Base-by-base conservation (phyloP, 2,329 filamentous ascomycete species). In the Rutstroemia sydowiana region DNA sequence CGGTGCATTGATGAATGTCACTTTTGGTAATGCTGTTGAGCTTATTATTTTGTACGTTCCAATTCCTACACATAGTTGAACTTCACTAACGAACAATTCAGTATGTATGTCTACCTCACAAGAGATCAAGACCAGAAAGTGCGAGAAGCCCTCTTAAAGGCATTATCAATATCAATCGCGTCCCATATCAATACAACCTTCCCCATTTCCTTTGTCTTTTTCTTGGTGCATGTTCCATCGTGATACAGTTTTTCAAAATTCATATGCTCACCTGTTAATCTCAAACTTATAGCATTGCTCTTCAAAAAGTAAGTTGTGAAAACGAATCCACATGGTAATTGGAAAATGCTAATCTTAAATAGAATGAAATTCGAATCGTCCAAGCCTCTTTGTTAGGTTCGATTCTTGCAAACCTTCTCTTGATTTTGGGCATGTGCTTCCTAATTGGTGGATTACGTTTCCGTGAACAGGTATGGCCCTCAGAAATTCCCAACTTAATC, bases 341-440 rank as follows among this genome's bases (percentile, higher is more conserved):
- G 13, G 11, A 42, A 20, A 13, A n/a, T 21, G 44, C 64, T 70
- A 55, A 69, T 18, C n/a, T 54, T 32, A 43, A 49, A 39, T 31
- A 82, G 76, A 75, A 88, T 69, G 82, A 95, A 73, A 93, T 95
- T 55, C 83, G 87, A 55, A 92, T 95, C 60, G 91, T 95, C 21
- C 91, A 95, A 70, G 89, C 91, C 13, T 95, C 91, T 0, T 73
- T 95, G 46, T 76, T 96, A 28, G 91, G 91, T 39, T 95, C 89
- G 1, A 95, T 96, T 61, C 73, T 96, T 58, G 86, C 90, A 57
- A 95, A 95, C 65, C 71, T 95, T 51, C 75, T 96, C 21, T 77
- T 95, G 55, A 95, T 95, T 64, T 72, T 96, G 61, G 91, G 91
- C 63, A 95, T 95, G 89, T 84, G 84, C 52, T 95, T 96, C 69